phyloP scores from a whole-genome alignment of 305 asterid species.

The Lippia alba region DNA sequence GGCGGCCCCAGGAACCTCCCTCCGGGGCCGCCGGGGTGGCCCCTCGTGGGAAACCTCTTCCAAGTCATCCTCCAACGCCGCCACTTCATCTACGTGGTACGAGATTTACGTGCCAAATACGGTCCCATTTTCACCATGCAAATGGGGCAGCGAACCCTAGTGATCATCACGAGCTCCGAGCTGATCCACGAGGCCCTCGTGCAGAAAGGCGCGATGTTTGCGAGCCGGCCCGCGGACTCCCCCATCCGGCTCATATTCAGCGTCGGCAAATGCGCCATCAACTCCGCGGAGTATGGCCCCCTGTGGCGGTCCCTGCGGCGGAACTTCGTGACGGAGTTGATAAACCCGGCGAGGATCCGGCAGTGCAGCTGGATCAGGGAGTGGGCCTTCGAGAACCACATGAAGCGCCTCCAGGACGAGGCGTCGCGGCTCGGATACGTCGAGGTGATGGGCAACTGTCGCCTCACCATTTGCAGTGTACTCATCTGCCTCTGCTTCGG shows the following conservation, averaged over 20 bases:
- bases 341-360: conserved; percentile 74
- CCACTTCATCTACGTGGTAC: conserved; percentile 66
- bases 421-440: conserved; percentile 56
- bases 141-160: conserved; percentile 88
- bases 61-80: conserved; percentile 86
- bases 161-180: conserved; percentile 72
- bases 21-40: conserved; percentile 97
- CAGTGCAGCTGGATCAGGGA: conserved; percentile 87
- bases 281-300: conserved; percentile 93
- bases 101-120: conserved; percentile 74
- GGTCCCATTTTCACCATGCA: conserved; percentile 96
- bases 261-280: conserved; percentile 87
- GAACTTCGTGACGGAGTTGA: conserved; percentile 89
- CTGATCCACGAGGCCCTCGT: conserved; percentile 90
- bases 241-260: conserved; percentile 88
- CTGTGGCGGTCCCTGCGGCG: conserved; percentile 88
- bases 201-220: conserved; percentile 67
- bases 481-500: conserved; percentile 90
- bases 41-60: conserved; percentile 85
- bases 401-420: conserved; percentile 59
- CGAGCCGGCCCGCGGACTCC: conserved; percentile 88
- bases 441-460: conserved; percentile 79
- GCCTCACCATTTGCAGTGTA: conserved; percentile 78
- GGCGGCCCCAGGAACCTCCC: conserved; percentile 64
- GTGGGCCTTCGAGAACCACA: conserved; percentile 80